Conservation (phyloP, 495 filamentous ascomycete species). For the Penicillium roqueforti region DNA sequence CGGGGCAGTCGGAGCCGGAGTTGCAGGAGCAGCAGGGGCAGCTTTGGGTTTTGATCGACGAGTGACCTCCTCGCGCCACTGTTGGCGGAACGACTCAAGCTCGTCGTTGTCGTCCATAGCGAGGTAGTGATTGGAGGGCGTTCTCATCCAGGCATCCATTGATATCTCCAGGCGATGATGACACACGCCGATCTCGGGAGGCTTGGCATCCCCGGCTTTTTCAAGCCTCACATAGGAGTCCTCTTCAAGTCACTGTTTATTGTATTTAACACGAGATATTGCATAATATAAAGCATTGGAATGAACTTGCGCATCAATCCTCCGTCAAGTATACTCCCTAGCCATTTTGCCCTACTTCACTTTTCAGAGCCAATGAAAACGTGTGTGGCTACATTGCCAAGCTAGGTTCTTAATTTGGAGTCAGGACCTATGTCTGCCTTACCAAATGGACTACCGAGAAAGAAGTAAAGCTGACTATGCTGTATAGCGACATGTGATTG, state of each 20-base stretch:
- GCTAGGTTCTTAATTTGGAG: no score
- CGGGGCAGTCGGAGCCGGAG: conserved; percentile 24
- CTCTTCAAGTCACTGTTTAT: neutral
- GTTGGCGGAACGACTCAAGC: conserved; percentile 72
- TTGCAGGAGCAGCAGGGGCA: conserved; percentile 11
- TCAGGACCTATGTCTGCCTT: no score
- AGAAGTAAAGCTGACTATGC: no score
- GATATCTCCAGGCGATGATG: neutral
- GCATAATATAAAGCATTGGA: no score
- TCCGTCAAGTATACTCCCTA: no score
- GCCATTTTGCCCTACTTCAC: no score
- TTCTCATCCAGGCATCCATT: neutral
- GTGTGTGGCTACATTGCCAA: no score
- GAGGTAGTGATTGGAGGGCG: conserved; percentile 4
- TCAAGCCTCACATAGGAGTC: neutral
- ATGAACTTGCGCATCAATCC: no score
- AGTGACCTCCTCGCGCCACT: conserved; percentile 80
- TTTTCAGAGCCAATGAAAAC: no score
- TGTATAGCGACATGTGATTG: no score
- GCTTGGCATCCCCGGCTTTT: neutral
- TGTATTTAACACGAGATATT: no score
- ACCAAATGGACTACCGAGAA: no score
- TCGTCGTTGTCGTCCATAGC: conserved; percentile 64
- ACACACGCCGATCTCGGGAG: neutral
- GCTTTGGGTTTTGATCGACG: conserved; percentile 42